Conservation (phyloP, 2,329 filamentous ascomycete genomes). For the Colletotrichum paranaense region DNA sequence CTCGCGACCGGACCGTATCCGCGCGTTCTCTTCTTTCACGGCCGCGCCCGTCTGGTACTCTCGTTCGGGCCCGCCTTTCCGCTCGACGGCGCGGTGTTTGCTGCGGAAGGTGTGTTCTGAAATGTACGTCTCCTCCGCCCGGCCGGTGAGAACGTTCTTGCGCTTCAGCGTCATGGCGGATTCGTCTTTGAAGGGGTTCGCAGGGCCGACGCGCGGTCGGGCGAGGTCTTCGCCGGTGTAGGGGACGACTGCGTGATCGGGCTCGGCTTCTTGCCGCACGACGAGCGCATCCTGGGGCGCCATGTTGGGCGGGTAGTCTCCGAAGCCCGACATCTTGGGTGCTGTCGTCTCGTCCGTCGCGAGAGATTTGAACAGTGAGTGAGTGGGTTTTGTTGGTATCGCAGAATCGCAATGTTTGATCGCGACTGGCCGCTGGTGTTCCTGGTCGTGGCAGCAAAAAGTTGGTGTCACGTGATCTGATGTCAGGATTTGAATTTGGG, state of each 20-base stretch:
- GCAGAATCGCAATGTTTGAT: neutral
- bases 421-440: neutral
- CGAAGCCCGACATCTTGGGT: slow-evolving; percentile 68
- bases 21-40: slow-evolving; percentile 77
- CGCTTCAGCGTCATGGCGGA: slow-evolving; percentile 70
- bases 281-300: slow-evolving; percentile 72
- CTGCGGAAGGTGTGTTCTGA: slow-evolving; percentile 91
- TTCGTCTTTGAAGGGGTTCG: slow-evolving; percentile 80
- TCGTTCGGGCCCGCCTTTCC: slow-evolving; percentile 67
- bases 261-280: slow-evolving; percentile 64
- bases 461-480: slow-evolving; percentile 35
- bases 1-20: slow-evolving; percentile 80
- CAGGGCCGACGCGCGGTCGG: slow-evolving; percentile 73
- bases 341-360: neutral
- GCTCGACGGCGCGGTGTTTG: slow-evolving; percentile 86
- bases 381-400: slow-evolving; percentile 29
- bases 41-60: slow-evolving; percentile 66
- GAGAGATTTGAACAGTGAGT: neutral
- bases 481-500: slow-evolving; percentile 15
- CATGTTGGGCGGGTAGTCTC: slow-evolving; percentile 75
- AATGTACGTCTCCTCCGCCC: slow-evolving; percentile 87
- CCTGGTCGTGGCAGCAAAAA: slow-evolving; percentile 13
- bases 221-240: slow-evolving; percentile 80
- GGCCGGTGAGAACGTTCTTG: slow-evolving; percentile 87
- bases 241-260: slow-evolving; percentile 70